Percentiles rank a stretch among this genome's conserved stretches.
Conservation (phyloP, 257 asterid genomes). For the Scutellaria minor region DNA sequence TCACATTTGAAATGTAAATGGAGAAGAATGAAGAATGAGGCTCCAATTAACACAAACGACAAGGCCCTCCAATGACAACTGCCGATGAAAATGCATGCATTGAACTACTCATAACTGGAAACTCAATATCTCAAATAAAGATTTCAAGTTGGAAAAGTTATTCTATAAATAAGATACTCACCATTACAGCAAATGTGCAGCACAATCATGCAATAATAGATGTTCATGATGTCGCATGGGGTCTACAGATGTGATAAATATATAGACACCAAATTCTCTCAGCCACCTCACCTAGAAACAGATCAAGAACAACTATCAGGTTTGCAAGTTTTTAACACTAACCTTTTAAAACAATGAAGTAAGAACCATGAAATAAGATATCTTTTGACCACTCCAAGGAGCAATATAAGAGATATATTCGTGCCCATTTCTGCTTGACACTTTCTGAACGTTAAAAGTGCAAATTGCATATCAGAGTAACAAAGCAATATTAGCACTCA, state of each 20-base stretch:
- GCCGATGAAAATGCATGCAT: neutral
- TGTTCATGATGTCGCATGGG: constrained; percentile 32
- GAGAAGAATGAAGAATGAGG: neutral
- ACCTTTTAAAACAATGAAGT: no score
- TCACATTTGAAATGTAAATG: neutral
- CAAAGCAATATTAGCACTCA: neutral
- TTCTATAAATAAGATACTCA: constrained; percentile 20
- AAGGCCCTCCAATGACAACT: neutral
- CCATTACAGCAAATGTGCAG: constrained; percentile 34
- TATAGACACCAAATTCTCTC: constrained; percentile 93
- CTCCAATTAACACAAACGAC: neutral
- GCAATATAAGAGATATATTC: neutral
- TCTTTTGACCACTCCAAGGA: neutral
- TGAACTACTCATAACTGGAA: neutral
- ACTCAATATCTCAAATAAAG: neutral
- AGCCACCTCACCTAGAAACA: constrained; percentile 69
- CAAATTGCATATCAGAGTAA: neutral
- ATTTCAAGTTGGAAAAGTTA: neutral
- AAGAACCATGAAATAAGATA: neutral
- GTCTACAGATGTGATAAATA: constrained; percentile 51
- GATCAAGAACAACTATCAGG: constrained; percentile 32
- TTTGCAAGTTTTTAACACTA: constrained; percentile 7
- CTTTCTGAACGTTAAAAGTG: neutral
- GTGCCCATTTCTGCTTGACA: neutral
- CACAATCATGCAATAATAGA: constrained; percentile 26